Evolutionary conservation across 192 early-diverging fungal species (phyloP), one percentile per base, ranked within the genome.

Genomic region (Coemansia sp.): DNA sequence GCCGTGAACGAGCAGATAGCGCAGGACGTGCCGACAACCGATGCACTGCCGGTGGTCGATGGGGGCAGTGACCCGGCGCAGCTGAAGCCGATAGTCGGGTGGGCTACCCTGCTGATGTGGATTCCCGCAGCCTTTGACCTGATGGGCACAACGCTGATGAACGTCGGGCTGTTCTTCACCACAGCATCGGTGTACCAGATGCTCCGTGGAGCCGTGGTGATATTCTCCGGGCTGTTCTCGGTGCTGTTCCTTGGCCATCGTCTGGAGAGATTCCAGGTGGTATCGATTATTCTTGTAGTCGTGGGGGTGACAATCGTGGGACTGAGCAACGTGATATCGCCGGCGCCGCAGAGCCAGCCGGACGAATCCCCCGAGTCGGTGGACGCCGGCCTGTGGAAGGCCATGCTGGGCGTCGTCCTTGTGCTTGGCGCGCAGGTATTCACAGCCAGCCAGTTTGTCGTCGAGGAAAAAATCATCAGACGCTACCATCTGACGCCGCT

Each of bases 161-260:
- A 95, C 67, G 88, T 98, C 32, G 96, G 96, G n/a, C 77, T 98
- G 58, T 87, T 98, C 58, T 93, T 91, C 65, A 90, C 90, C 30
- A 83, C 90, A 5, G 92, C 93, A 1, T 93, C 90, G 1, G 89
- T 97, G 13, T 97, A 95, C 80, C 92, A 95, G 79, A 95, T 95
- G 96, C 83, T 98, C 28, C 87, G 96, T 24, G 96, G 96, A n/a
- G 88, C 90, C 2, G 90, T 97, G 35, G 95, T 98, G 20, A 84
- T 98, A 29, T 97, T 97, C 58, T 95, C 95, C 19, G 95, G 94
- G 35, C 61, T 88, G n/a, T 87, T 98, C 47, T 93, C 90, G 0
- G 86, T 89, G 32, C 58, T 95, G 23, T 97, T 98, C 77, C 83
- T 97, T 32, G 83, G 87, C 39, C 84, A 91, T 28, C 84, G 87